Evolutionary conservation across 2,329 filamentous ascomycete species (phyloP), one percentile per base, ranked within the genome.

Genomic region (Alternaria brassicae): DNA sequence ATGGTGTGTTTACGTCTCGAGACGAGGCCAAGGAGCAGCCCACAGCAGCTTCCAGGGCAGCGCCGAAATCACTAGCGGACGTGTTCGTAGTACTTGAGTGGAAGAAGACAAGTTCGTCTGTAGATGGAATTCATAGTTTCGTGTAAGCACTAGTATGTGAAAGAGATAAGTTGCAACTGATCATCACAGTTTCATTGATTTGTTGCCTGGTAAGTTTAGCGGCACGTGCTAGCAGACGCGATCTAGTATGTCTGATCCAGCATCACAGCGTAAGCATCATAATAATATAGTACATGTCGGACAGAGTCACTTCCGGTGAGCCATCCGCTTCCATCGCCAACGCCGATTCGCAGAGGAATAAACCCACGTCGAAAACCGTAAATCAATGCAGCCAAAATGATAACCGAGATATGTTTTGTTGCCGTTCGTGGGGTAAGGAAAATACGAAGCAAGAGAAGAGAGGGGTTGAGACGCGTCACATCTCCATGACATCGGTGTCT

Each of bases 401-500:
- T 57, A 65, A 70, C 62, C 69, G 65, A 67, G 41, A 61, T 61
- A 37, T 61, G 41, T 49, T 49, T 60, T 68, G 62, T 66, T 68
- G 68, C 64, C 52, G 65, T 69, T 61, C 56, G 45, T 65, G 40
- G 36, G 53, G 45, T 34, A 51, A 62, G 56, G 54, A 51, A 56
- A 67, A 51, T 59, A 41, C 45, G 58, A 63, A 65, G 61, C 53
- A 60, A 59, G 65, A 63, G 58, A 63, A 51, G 34, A 25, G 47
- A 47, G 13, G 39, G n/a, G 32, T 25, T 30, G 27, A 53, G 41
- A 53, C 40, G 44, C 12, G 28, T 72, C 60, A 78, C 72, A 78
- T 72, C 61, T 78, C 72, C 76, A 78, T 78, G 25, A 62, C 71
- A 50, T 77, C 76, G 45, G 53, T 63, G 39, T 75, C 72, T 10